Percentiles rank a stretch among this genome's conserved stretches.
Evolutionary conservation across 73 alveolate species (phyloP).

Genomic region (Paramecium octaurelia): DNA sequence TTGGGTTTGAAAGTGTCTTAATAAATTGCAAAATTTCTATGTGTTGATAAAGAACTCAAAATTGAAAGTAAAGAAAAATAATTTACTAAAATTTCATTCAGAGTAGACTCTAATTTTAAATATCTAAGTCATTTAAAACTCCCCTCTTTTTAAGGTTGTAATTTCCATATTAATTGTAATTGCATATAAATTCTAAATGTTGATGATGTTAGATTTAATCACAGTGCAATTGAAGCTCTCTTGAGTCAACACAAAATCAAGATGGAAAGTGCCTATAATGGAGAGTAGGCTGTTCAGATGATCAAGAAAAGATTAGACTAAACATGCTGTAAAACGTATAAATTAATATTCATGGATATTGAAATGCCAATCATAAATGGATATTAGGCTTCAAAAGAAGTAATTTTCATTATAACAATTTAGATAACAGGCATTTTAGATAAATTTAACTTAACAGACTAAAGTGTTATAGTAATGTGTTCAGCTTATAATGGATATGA

Average conservation of each 20-base stretch:
- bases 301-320: neutral
- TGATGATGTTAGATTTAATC: constrained; percentile 37
- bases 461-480: neutral
- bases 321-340: neutral
- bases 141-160: neutral
- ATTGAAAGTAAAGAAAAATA: neutral
- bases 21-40: constrained; percentile 24
- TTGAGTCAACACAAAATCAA: neutral
- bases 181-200: neutral
- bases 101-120: neutral
- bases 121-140: neutral
- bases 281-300: neutral
- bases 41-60: constrained; percentile 9
- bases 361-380: constrained; percentile 40
- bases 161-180: neutral
- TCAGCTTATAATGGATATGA: neutral
- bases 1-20: neutral
- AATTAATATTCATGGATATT: constrained; percentile 26
- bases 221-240: neutral
- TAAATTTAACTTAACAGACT: neutral
- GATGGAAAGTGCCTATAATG: constrained; percentile 14
- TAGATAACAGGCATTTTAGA: neutral
- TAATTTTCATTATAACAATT: neutral
- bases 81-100: neutral
- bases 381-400: neutral